Evolutionary conservation across 148 eudicot genomes (phyloP), one percentile per base, ranked within the genome.

Genomic region (Hydrangea macrophylla): DNA sequence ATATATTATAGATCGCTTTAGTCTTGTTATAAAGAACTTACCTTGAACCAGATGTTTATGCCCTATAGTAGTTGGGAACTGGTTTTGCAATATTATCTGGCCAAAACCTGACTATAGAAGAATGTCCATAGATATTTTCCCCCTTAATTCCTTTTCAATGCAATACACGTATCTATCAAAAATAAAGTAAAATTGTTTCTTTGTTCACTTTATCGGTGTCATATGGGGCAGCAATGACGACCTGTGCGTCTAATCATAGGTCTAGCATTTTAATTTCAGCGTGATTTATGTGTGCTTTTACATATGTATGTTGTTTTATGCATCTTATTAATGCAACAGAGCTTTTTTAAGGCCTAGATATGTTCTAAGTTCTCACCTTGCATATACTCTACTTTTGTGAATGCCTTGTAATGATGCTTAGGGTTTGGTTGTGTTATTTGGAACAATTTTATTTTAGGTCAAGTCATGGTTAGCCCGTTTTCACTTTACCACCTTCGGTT

Each of bases 261-360:
- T n/a, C n/a, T n/a, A n/a, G 70, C 58, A n/a, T 31, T 65, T 63
- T 27, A n/a, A n/a, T 48, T 30, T 32, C 27, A 30, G 57, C 56
- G 20, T 6, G 36, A 23, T 12, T 65, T 31, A 48, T 35, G 35
- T 53, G 22, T 18, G 27, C 35, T 64, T 27, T n/a, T 24, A 17
- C 59, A 24, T 5, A 17, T 54, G n/a, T 13, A 11, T 11, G 53
- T 48, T 11, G 13, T 26, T 30, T 50, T 54, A 28, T 50, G 30
- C 23, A 18, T 54, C n/a, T 32, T 20, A 9, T 67, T 23, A 23
- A 12, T 55, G 15, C 70, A 53, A 20, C 28, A 35, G 31, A 3
- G 25, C 39, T 9, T 13, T 36, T 48, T 55, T 67, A 33, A 7
- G 33, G 60, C 32, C 60, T 54, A 8, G 15, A 35, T 45, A 35